Conservation (phyloP, 495 filamentous ascomycete genomes). For the Tuber microsphaerosporum region DNA sequence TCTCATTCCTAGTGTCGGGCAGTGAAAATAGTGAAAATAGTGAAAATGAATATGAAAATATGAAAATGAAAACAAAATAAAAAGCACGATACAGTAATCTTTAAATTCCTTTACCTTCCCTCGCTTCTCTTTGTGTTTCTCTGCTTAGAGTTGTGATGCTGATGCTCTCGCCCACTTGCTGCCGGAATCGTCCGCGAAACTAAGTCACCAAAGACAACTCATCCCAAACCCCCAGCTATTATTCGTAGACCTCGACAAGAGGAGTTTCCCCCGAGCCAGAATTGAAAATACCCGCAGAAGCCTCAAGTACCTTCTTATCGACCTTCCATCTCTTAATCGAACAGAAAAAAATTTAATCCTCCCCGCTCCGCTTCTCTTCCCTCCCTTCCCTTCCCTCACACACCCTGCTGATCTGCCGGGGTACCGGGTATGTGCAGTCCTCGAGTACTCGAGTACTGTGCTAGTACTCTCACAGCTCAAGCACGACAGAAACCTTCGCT, state of each 20-base stretch:
- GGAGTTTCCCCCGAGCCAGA: background rate
- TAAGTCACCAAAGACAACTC: background rate
- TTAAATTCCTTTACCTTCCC: background rate
- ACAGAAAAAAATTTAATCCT: background rate
- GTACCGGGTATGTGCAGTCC: background rate
- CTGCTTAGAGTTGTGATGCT: background rate
- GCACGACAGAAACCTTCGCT: background rate
- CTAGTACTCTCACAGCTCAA: background rate
- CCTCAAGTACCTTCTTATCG: conserved; percentile 1
- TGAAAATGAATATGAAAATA: background rate
- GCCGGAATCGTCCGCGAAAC: background rate
- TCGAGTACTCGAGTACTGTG: background rate
- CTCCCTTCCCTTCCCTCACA: background rate
- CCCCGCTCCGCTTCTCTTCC: background rate
- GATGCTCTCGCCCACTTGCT: background rate
- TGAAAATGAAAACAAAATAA: background rate
- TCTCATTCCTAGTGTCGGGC: background rate
- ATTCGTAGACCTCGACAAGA: background rate
- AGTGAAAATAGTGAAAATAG: background rate
- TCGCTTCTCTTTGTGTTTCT: background rate
- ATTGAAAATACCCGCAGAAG: conserved; percentile 2
- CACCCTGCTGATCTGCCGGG: background rate
- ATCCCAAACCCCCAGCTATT: background rate
- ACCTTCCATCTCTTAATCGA: background rate
- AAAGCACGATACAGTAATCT: background rate